Conservation (phyloP, 495 filamentous ascomycete genomes). For the Sabuloglossum arenarium region DNA sequence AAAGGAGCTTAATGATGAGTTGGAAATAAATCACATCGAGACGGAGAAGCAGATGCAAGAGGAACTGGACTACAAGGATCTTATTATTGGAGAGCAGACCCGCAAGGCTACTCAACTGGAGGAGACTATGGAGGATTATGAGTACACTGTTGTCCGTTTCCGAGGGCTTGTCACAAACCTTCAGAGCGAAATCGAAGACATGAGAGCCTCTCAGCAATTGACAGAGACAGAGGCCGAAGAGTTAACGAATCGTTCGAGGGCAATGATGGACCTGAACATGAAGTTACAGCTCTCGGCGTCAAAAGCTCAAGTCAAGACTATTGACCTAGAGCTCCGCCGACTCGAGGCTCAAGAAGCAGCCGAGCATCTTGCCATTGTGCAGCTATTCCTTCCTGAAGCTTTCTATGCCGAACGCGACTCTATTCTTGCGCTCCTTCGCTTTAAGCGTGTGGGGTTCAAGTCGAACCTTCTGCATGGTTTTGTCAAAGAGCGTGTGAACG, state of each 20-base stretch:
- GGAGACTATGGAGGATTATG: constrained; percentile 59
- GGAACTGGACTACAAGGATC: constrained; percentile 68
- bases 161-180: constrained; percentile 69
- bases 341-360: constrained; percentile 78
- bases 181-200: constrained; percentile 76
- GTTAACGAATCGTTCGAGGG: constrained; percentile 59
- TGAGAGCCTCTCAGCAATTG: constrained; percentile 74
- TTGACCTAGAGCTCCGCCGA: constrained; percentile 71
- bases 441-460: constrained; percentile 80
- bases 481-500: constrained; percentile 52
- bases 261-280: constrained; percentile 92
- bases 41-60: constrained; percentile 87
- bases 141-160: constrained; percentile 76
- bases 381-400: constrained; percentile 74
- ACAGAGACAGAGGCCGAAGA: constrained; percentile 84
- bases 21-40: constrained; percentile 82
- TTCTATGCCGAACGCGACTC: constrained; percentile 64
- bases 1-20: constrained; percentile 82
- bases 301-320: constrained; percentile 81
- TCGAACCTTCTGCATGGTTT: constrained; percentile 57
- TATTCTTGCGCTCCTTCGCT: constrained; percentile 62
- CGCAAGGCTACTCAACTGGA: constrained; percentile 45
- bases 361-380: constrained; percentile 72
- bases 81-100: constrained; percentile 53
- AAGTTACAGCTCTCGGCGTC: constrained; percentile 74